Evolutionary conservation across 2,329 filamentous ascomycete species (phyloP).

Genomic region (Colletotrichum tofieldiae): DNA sequence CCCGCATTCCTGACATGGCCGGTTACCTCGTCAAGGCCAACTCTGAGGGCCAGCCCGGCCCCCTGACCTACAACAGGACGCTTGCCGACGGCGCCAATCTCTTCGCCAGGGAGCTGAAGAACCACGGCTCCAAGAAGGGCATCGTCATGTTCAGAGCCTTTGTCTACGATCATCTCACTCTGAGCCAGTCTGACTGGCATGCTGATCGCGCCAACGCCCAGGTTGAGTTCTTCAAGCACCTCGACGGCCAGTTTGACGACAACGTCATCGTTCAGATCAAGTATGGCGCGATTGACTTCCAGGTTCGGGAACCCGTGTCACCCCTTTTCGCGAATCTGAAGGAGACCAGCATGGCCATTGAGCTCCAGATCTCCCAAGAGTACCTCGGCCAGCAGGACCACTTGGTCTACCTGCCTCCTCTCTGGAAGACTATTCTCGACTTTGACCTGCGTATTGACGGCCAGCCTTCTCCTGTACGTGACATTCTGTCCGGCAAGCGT

Average conservation of each 20-base stretch:
- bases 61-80: slow-evolving; percentile 79
- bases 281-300: slow-evolving; percentile 82
- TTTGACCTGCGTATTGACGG: slow-evolving; percentile 77
- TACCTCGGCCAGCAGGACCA: slow-evolving; percentile 81
- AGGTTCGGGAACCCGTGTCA: slow-evolving; percentile 77
- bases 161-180: slow-evolving; percentile 71
- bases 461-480: slow-evolving; percentile 68
- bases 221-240: slow-evolving; percentile 75
- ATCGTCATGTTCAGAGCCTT: slow-evolving; percentile 81
- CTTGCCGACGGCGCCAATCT: slow-evolving; percentile 78
- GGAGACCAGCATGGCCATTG: slow-evolving; percentile 68
- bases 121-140: slow-evolving; percentile 64
- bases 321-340: slow-evolving; percentile 72
- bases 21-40: slow-evolving; percentile 82
- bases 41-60: slow-evolving; percentile 80
- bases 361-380: slow-evolving; percentile 78
- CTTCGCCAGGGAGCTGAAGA: slow-evolving; percentile 73
- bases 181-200: slow-evolving; percentile 72
- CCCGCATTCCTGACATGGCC: slow-evolving; percentile 75
- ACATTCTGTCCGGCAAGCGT: slow-evolving; percentile 73
- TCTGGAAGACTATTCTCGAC: slow-evolving; percentile 79
- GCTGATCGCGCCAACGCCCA: slow-evolving; percentile 80
- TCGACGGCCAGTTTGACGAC: slow-evolving; percentile 77
- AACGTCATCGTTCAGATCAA: slow-evolving; percentile 83
- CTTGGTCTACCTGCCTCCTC: slow-evolving; percentile 76